These are phyloP conservation scores for Sugiyamaella floridensis DNA, from an alignment of 805 yeast species.

Conservation along the genomic window DNA sequence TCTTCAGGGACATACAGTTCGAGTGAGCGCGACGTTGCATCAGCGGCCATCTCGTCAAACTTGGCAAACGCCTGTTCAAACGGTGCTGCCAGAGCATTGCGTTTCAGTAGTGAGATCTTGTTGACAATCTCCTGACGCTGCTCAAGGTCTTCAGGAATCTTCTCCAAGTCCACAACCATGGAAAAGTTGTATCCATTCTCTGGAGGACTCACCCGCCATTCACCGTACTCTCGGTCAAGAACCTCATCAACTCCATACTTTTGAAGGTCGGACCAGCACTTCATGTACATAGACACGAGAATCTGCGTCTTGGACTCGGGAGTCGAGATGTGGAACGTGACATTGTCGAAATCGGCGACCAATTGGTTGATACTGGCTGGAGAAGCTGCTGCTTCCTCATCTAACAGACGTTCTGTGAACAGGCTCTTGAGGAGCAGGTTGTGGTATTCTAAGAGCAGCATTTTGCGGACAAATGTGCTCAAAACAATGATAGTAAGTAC, in stretches of 20 bases:
- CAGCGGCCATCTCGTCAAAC: conserved; percentile 55
- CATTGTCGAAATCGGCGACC: conserved; percentile 91
- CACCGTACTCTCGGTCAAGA: conserved; percentile 43
- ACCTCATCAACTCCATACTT: conserved; percentile 48
- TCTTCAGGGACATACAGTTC: conserved; percentile 37
- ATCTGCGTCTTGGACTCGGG: conserved; percentile 63
- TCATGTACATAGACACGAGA: conserved; percentile 62
- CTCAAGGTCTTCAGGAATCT: conserved; percentile 35
- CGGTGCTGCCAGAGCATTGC: conserved; percentile 88
- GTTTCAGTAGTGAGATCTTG: conserved; percentile 67
- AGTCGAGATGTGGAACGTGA: conserved; percentile 89
- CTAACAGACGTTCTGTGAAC: conserved; percentile 58
- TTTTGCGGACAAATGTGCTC: conserved; percentile 25
- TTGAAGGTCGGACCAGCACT: conserved; percentile 67
- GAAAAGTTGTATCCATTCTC: conserved; percentile 84
- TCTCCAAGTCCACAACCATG: conserved; percentile 53
- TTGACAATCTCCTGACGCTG: conserved; percentile 50
- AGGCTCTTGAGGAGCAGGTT: conserved; percentile 79
- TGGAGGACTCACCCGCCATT: conserved; percentile 41
- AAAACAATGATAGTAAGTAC: too few species aligned
- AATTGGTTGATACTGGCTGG: conserved; percentile 59
- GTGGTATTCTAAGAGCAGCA: conserved; percentile 82
- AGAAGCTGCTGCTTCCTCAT: conserved; percentile 42
- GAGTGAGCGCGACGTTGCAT: conserved; percentile 31
- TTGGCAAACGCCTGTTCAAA: conserved; percentile 78